These are phyloP conservation scores for Blastocrithidia nonstop DNA, from an alignment of 208 protist genomes.

Conservation along the genomic window DNA sequence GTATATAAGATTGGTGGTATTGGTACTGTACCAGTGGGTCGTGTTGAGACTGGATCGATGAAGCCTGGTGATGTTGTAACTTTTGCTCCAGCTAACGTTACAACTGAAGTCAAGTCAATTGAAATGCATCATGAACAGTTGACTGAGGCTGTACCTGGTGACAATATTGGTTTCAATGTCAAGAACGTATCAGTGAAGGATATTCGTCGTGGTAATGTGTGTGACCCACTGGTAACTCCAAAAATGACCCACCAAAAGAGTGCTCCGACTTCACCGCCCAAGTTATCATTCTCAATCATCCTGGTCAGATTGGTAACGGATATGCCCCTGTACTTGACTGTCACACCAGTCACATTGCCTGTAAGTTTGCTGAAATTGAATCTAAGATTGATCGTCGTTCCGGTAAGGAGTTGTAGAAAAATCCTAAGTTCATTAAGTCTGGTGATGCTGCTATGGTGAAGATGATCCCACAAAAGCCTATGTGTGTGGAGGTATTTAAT, in stretches of 20 bases:
- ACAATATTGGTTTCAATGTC: no score
- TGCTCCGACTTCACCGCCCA: not conserved
- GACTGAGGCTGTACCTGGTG: no score
- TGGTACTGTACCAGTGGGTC: constrained; percentile 38
- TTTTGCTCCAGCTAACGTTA: no score
- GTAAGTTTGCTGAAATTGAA: not conserved
- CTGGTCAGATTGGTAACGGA: not conserved
- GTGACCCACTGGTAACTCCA: no score
- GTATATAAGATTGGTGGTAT: constrained; percentile 94
- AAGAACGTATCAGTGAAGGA: no score
- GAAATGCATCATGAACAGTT: no score
- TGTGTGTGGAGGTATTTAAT: not conserved
- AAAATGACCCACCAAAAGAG: not conserved
- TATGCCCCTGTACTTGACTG: not conserved
- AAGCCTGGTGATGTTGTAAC: no score
- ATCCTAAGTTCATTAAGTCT: not conserved
- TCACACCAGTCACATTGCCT: not conserved
- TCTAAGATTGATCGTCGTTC: not conserved
- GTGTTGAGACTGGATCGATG: no score
- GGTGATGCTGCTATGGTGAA: not conserved
- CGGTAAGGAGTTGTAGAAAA: not conserved
- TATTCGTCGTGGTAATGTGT: no score
- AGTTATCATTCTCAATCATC: not conserved
- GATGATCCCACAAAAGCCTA: not conserved
- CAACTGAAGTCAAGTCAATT: no score